Percentiles rank a stretch among this genome's conserved stretches.
phyloP scores from a whole-genome alignment of 768 basidiomycete species.

The Amanita muscaria region DNA sequence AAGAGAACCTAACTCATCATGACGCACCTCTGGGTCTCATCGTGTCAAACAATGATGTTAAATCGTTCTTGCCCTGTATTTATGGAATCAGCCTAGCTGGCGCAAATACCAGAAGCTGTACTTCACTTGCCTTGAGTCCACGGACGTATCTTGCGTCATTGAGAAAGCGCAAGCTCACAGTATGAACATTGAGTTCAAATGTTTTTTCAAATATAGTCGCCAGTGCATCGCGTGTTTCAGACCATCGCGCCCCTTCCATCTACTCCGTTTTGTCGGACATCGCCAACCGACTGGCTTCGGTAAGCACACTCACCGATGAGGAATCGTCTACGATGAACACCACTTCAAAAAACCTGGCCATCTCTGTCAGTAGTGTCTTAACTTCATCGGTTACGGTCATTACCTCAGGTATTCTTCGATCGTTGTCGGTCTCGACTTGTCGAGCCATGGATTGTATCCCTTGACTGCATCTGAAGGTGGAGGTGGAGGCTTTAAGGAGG shows the following conservation, averaged over 20 bases:
- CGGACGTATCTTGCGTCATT: slow-evolving; percentile 9
- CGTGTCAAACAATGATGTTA: slow-evolving; percentile 15
- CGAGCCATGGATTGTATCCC: slow-evolving; percentile 20
- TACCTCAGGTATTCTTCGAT: slow-evolving; percentile 19
- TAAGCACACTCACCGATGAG: slow-evolving; percentile 15
- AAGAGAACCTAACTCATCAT: not conserved
- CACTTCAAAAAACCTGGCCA: slow-evolving; percentile 18
- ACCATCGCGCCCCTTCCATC: slow-evolving; percentile 19
- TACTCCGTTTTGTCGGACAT: not conserved
- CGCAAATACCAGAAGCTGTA: not conserved
- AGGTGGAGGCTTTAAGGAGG: slow-evolving; percentile 11
- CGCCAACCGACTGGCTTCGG: not conserved
- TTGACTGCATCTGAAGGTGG: slow-evolving; percentile 13
- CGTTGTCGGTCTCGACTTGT: slow-evolving; percentile 17
- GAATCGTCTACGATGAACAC: slow-evolving; percentile 24
- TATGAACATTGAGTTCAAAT: slow-evolving; percentile 15
- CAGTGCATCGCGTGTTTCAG: slow-evolving; percentile 19
- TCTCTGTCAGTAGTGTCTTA: not conserved
- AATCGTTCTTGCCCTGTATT: slow-evolving; percentile 15
- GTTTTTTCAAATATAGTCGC: slow-evolving; percentile 22
- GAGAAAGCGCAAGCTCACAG: slow-evolving; percentile 21
- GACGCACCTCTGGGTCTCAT: slow-evolving; percentile 13
- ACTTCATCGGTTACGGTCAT: not conserved
- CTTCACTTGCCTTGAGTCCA: not conserved
- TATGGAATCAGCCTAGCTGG: not conserved